These are phyloP conservation scores for Aspergillus saccharolyticus DNA, from an alignment of 495 filamentous ascomycete species.

Conservation along the genomic window DNA sequence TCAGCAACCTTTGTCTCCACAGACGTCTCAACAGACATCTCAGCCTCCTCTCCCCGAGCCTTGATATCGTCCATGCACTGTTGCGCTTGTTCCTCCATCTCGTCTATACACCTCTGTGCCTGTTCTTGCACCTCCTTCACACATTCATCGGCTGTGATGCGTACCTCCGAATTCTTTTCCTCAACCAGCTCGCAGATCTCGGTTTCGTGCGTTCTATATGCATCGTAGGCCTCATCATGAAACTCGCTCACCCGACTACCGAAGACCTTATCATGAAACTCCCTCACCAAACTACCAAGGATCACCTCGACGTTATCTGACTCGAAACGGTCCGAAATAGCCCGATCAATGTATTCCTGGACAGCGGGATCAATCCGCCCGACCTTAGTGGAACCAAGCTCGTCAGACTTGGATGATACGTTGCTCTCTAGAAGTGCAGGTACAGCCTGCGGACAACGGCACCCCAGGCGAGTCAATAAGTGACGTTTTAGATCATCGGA, in stretches of 20 bases:
- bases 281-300: too few relatives aligned
- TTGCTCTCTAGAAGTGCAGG: constrained; percentile 13
- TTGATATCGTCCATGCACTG: constrained; percentile 14
- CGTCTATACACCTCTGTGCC: constrained; percentile 8
- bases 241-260: constrained; percentile 12
- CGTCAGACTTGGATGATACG: constrained; percentile 9
- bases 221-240: constrained; percentile 14
- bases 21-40: constrained; percentile 12
- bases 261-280: constrained; percentile 10
- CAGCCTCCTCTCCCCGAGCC: constrained; percentile 9
- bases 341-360: constrained; percentile 12
- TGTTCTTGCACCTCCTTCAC: constrained; percentile 13
- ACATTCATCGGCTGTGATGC: constrained; percentile 17
- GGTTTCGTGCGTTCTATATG: constrained; percentile 15
- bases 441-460: constrained; percentile 16
- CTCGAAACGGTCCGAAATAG: too few relatives aligned
- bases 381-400: constrained; percentile 8
- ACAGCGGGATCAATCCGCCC: constrained; percentile 13
- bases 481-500: constrained; percentile 13
- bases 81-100: constrained; percentile 16
- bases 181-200: constrained; percentile 19
- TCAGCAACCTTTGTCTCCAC: neutral
- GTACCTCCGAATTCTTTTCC: constrained; percentile 16
- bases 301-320: too few relatives aligned
- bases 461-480: constrained; percentile 15